Evolutionary conservation across 2,329 filamentous ascomycete species (phyloP).

Genomic region (Colletotrichum spinosum): DNA sequence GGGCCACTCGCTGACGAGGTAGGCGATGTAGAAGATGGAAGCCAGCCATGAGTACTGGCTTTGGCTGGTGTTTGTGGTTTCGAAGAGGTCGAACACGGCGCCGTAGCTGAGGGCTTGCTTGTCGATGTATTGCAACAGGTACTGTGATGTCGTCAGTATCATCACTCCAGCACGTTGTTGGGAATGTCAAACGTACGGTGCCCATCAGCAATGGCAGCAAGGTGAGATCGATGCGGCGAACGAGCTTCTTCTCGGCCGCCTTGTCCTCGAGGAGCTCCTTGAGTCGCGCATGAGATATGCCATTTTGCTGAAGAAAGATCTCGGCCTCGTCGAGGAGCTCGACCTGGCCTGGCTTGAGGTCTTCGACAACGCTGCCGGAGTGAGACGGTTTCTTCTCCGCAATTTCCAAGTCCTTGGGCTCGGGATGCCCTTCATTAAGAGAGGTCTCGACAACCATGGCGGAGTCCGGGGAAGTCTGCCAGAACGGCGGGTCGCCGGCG

Average conservation of each 20-base stretch:
- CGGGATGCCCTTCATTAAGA: constrained; percentile 13
- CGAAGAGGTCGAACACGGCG: constrained; percentile 42
- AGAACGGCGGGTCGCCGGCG: constrained; percentile 3
- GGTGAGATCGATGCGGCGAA: constrained; percentile 11
- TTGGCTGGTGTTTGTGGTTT: constrained; percentile 44
- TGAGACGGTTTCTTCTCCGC: constrained; percentile 20
- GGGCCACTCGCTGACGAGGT: constrained; percentile 44
- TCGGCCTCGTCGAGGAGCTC: constrained; percentile 59
- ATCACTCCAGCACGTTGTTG: not conserved
- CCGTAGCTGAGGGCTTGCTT: constrained; percentile 49
- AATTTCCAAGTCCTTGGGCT: constrained; percentile 26
- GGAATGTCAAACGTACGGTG: not conserved
- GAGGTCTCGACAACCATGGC: constrained; percentile 25
- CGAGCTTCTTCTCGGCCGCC: constrained; percentile 38
- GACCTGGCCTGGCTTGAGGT: constrained; percentile 19
- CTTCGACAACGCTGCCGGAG: constrained; percentile 8
- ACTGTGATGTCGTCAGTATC: not conserved
- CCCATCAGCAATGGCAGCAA: constrained; percentile 38
- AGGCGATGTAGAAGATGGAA: constrained; percentile 46
- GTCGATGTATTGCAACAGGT: constrained; percentile 33
- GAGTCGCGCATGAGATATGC: constrained; percentile 55
- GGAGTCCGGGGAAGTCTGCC: constrained; percentile 21
- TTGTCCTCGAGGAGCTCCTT: constrained; percentile 57
- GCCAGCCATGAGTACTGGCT: constrained; percentile 48
- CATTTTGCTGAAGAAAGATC: constrained; percentile 60